phyloP scores from a whole-genome alignment of 176 grass and related monocot genomes.

The maize (Zea mays) region Zm-B73-REFERENCE-NAM-5.0 NC_050104.1:105942001-105942500 shows the following conservation, averaged over 20 bases:
- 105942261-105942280: too few species aligned
- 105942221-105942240: background rate
- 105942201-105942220: background rate
- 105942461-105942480: conserved; percentile 12
- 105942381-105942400: too few species aligned
- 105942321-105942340: too few species aligned
- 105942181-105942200: background rate
- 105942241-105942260: too few species aligned
- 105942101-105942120: background rate
- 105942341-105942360: too few species aligned
- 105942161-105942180: background rate
- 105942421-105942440: too few species aligned
- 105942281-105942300: too few species aligned
- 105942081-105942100: background rate
- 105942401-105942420: too few species aligned
- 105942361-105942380: too few species aligned
- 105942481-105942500: background rate
- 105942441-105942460: background rate
- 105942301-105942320: too few species aligned
- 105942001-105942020: background rate
- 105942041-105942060: background rate
- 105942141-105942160: background rate
- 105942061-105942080: background rate
- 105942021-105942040: background rate
- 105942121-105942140: background rate